Base-by-base conservation (phyloP, 345 rosid genomes). In the Salix exigua region DNA sequence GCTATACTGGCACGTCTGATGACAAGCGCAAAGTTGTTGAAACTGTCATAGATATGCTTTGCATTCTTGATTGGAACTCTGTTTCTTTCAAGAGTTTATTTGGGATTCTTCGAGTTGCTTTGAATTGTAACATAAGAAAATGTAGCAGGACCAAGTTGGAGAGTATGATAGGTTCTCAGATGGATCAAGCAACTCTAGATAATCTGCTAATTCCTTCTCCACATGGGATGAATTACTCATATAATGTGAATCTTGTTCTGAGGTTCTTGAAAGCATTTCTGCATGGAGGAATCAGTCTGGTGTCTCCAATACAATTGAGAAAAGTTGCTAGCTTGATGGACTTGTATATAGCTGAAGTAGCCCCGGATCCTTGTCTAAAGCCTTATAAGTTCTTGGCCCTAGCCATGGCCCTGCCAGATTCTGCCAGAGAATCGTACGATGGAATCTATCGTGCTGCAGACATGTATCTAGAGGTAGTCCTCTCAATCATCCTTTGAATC, bases 191-290 rank as follows among this genome's bases (percentile, higher is more conserved):
- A 71, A 93, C 93, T 17, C 75, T 93, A 23, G 97, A 96, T 60
- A 92, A 91, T 84, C 88, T 93, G 69, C 93, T 95, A 6, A 81
- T 93, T 78, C 97, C 94, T 23, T 90, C 97, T 83, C 94, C 93
- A 23, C 23, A 28, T 4, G 88, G 91, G 73, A 80, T 82, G 21
- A 81, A 78, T 82, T 85, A 75, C 79, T 83, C 90, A 60, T 95
- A 91, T 76, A 88, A 93, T 84, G 91, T 92, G 79, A 88, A 88
- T 84, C 87, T 96, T 2, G 91, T 93, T 48, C 80, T 96, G 65
- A 77, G 92, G 74, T 81, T 96, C 66, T 26, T 86, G 69, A 96
- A 87, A 75, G 89, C 93, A 40, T 91, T 96, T 82, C 78, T 88
- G 2, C 64, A 30, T 1, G 84, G 77, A 78, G 83, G 85, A 82